phyloP scores from a whole-genome alignment of 2,329 filamentous ascomycete species.

The Emydomyces testavorans region DNA sequence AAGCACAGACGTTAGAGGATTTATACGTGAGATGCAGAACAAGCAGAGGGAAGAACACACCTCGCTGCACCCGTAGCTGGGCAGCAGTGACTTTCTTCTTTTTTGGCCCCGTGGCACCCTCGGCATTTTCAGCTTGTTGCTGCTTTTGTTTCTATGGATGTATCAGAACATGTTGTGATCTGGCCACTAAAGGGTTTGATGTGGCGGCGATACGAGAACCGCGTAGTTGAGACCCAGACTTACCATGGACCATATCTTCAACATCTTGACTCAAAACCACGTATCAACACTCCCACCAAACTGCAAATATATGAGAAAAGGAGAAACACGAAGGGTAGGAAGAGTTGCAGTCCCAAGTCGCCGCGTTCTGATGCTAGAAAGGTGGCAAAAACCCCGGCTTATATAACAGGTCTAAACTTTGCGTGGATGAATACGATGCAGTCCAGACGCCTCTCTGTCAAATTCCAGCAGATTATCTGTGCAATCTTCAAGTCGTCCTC shows the following conservation, averaged over 20 bases:
- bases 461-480: no score
- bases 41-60: slow-evolving; percentile 38
- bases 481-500: no score
- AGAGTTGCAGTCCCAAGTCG: not conserved
- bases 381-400: no score
- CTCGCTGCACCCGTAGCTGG: slow-evolving; percentile 90
- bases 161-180: slow-evolving; percentile 18
- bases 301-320: not conserved
- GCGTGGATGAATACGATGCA: no score
- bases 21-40: not conserved
- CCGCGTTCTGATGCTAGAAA: not conserved
- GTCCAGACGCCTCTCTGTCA: no score
- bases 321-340: not conserved
- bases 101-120: slow-evolving; percentile 64
- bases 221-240: slow-evolving; percentile 19
- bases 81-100: slow-evolving; percentile 99
- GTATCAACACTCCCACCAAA: slow-evolving; percentile 1
- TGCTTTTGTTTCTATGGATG: slow-evolving; percentile 58
- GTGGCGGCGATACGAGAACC: not conserved
- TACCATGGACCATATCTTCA: slow-evolving; percentile 99
- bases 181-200: not conserved
- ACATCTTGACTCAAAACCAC: slow-evolving; percentile 52
- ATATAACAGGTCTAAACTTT: no score
- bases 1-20: not conserved
- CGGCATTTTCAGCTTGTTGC: slow-evolving; percentile 88